phyloP scores from a whole-genome alignment of 2,329 filamentous ascomycete species.

The Pseudopithomyces chartarum region DNA sequence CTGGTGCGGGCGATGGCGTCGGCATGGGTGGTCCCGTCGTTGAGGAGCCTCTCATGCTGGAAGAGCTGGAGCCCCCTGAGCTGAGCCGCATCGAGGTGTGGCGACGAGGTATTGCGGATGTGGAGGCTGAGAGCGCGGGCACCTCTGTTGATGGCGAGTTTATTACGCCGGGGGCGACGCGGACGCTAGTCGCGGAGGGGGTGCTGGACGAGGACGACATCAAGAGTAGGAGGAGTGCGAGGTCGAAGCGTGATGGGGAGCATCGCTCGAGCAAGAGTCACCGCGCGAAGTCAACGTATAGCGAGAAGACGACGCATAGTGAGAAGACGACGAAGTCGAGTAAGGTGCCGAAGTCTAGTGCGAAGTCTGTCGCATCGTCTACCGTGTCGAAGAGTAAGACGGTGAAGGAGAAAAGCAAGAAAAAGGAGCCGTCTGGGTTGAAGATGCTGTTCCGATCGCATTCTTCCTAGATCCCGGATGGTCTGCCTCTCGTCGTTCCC shows the following conservation, averaged over 20 bases:
- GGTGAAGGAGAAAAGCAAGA: slow-evolving; percentile 40
- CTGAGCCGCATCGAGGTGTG: slow-evolving; percentile 65
- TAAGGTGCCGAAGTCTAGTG: background rate
- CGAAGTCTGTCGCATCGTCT: background rate
- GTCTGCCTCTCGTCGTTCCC: background rate
- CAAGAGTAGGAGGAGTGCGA: slow-evolving; percentile 42
- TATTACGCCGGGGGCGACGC: slow-evolving; percentile 62
- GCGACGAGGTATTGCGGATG: slow-evolving; percentile 67
- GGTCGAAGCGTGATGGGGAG: slow-evolving; percentile 27
- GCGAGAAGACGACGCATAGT: slow-evolving; percentile 33
- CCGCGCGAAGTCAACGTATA: slow-evolving; percentile 33
- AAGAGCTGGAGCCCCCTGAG: slow-evolving; percentile 63
- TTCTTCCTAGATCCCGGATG: slow-evolving; percentile 25
- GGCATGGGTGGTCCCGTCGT: background rate
- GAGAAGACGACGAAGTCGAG: slow-evolving; percentile 26
- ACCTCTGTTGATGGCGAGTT: slow-evolving; percentile 70
- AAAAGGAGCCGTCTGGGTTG: slow-evolving; percentile 50
- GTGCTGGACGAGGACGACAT: slow-evolving; percentile 55
- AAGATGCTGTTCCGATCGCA: slow-evolving; percentile 49
- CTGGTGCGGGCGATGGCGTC: too few relatives aligned
- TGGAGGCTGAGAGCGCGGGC: slow-evolving; percentile 57
- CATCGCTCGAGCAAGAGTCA: slow-evolving; percentile 30
- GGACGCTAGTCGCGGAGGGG: slow-evolving; percentile 51
- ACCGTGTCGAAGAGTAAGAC: slow-evolving; percentile 24
- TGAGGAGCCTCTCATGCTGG: slow-evolving; percentile 42